Evolutionary conservation across 2,329 filamentous ascomycete species (phyloP).

Genomic region (Dendrostoma leiphaemia): DNA sequence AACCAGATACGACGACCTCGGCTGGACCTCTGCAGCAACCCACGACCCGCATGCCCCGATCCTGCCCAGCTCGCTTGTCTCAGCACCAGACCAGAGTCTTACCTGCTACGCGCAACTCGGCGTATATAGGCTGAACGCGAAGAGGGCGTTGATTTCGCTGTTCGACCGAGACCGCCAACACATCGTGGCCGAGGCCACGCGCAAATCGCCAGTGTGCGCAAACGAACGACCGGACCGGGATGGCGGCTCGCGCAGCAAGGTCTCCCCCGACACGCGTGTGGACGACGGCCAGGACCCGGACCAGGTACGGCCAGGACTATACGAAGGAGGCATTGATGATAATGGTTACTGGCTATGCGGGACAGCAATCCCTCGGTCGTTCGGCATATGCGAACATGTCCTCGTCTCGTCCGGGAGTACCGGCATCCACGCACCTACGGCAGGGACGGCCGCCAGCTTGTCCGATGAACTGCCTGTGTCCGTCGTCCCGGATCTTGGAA

Average conservation of each 20-base stretch:
- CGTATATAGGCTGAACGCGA: constrained; percentile 38
- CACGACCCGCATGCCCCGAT: constrained; percentile 13
- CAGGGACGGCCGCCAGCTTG: neutral
- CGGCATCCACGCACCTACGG: neutral
- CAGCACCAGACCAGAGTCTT: constrained; percentile 36
- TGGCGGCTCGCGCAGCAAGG: neutral
- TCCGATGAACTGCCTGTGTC: constrained; percentile 29
- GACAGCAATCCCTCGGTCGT: constrained; percentile 28
- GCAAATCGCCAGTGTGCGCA: constrained; percentile 33
- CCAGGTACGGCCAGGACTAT: neutral
- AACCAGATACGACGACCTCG: constrained; percentile 22
- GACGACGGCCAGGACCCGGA: neutral
- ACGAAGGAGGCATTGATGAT: neutral
- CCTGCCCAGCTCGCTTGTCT: constrained; percentile 16
- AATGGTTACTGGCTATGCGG: constrained; percentile 27
- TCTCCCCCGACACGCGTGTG: constrained; percentile 19
- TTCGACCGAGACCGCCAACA: constrained; percentile 48
- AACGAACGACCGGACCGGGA: too few species aligned
- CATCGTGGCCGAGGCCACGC: constrained; percentile 50
- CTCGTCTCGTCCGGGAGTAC: constrained; percentile 12
- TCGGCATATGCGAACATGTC: constrained; percentile 31
- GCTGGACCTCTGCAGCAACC: constrained; percentile 18
- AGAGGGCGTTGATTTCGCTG: constrained; percentile 46
- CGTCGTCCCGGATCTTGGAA: constrained; percentile 32
- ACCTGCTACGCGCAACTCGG: constrained; percentile 51